Evolutionary conservation across 2,329 filamentous ascomycete genomes (phyloP).

Genomic region (Hirsutella thompsonii): DNA sequence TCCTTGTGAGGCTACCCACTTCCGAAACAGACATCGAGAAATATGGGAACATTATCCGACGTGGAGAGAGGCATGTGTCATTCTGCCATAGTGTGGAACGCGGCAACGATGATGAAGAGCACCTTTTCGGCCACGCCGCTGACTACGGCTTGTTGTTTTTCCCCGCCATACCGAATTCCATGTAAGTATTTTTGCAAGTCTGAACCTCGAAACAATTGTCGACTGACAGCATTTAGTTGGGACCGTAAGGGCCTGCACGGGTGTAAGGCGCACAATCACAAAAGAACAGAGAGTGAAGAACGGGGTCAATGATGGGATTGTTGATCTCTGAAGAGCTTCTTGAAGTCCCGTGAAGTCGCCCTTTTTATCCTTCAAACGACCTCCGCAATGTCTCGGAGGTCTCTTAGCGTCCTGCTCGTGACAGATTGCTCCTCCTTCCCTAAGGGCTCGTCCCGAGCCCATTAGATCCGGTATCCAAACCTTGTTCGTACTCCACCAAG

Average conservation of each 20-base stretch:
- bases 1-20: neutral
- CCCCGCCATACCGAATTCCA: neutral
- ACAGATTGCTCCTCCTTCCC: too few relatives aligned
- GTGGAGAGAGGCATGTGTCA: neutral
- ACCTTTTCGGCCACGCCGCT: neutral
- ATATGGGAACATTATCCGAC: neutral
- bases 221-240: neutral
- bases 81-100: neutral
- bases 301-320: too few relatives aligned
- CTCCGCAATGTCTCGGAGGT: too few relatives aligned
- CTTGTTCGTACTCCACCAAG: too few relatives aligned
- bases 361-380: too few relatives aligned
- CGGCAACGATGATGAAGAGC: neutral
- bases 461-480: too few relatives aligned
- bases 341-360: too few relatives aligned
- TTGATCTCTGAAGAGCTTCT: too few relatives aligned
- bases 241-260: neutral
- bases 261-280: too few relatives aligned
- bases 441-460: too few relatives aligned
- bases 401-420: too few relatives aligned
- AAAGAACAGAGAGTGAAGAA: too few relatives aligned
- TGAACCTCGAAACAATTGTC: neutral
- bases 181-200: neutral
- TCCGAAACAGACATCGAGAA: neutral
- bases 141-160: neutral